These are phyloP conservation scores for Neurospora sp. DNA, from an alignment of 495 filamentous ascomycete species.

Conservation along the genomic window DNA sequence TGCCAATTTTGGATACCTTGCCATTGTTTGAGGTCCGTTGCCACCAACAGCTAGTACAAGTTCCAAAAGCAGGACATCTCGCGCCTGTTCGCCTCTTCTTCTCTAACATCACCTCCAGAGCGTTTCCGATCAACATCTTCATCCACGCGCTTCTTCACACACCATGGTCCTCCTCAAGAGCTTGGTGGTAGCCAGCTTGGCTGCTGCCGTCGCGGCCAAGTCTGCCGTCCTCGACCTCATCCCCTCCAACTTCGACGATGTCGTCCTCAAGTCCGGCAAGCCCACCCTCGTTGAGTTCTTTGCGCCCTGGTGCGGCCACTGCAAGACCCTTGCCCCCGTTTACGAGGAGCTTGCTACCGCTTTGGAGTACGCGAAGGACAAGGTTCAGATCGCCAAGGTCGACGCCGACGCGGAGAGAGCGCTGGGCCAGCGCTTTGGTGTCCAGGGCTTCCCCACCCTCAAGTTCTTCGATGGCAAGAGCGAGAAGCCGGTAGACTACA, in stretches of 20 bases:
- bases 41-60: background rate
- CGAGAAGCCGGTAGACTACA: slow-evolving; percentile 76
- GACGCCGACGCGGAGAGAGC: slow-evolving; percentile 83
- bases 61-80: background rate
- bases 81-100: background rate
- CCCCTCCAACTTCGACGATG: slow-evolving; percentile 78
- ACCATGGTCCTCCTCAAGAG: slow-evolving; percentile 44
- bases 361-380: slow-evolving; percentile 65
- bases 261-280: slow-evolving; percentile 85
- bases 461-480: slow-evolving; percentile 99
- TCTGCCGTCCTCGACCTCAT: slow-evolving; percentile 76
- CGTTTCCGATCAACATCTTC: background rate
- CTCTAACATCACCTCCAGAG: background rate
- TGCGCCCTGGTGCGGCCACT: slow-evolving; percentile 97
- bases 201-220: slow-evolving; percentile 37
- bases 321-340: slow-evolving; percentile 89
- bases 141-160: background rate
- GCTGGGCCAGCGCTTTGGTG: slow-evolving; percentile 72
- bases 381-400: slow-evolving; percentile 85
- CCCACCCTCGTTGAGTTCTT: slow-evolving; percentile 98
- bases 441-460: slow-evolving; percentile 91
- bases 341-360: slow-evolving; percentile 83
- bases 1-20: background rate
- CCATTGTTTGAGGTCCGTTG: background rate
- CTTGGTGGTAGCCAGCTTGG: slow-evolving; percentile 39